Conservation (phyloP, 2,329 filamentous ascomycete species). For the Microascus cirrosus region DNA sequence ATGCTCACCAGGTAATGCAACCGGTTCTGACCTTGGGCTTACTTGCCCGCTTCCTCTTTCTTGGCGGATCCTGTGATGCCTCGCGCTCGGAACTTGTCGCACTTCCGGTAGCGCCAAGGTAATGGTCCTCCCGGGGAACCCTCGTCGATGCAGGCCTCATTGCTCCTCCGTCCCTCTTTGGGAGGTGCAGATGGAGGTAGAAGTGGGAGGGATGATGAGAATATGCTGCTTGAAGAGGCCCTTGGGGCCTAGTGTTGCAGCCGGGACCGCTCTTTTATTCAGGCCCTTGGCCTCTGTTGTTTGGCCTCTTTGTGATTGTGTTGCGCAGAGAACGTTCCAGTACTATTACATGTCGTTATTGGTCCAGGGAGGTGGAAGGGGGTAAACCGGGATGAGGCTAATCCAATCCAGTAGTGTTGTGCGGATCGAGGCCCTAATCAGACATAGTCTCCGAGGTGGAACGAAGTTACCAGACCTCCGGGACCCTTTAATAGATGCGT, state of each 20-base stretch:
- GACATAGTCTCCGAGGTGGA: not conserved
- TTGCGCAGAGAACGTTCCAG: too few species aligned
- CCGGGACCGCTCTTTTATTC: not conserved
- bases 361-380: not conserved
- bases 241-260: not conserved
- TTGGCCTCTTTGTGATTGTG: too few species aligned
- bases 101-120: not conserved
- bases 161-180: not conserved
- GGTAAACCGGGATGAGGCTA: not conserved
- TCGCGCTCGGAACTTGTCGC: not conserved
- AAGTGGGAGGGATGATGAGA: not conserved
- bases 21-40: slow-evolving; percentile 26
- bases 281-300: not conserved
- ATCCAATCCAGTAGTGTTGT: not conserved
- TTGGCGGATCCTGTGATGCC: not conserved
- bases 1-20: slow-evolving; percentile 25
- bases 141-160: slow-evolving; percentile 6
- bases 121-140: not conserved
- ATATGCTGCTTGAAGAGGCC: not conserved
- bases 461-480: not conserved
- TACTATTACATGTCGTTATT: not conserved
- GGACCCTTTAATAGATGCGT: not conserved
- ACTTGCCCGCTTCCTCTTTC: slow-evolving; percentile 18
- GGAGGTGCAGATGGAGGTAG: not conserved
- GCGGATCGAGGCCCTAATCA: not conserved